These are phyloP conservation scores for Termitomyces titanicus DNA, from an alignment of 768 basidiomycete species.

Conservation along the genomic window DNA sequence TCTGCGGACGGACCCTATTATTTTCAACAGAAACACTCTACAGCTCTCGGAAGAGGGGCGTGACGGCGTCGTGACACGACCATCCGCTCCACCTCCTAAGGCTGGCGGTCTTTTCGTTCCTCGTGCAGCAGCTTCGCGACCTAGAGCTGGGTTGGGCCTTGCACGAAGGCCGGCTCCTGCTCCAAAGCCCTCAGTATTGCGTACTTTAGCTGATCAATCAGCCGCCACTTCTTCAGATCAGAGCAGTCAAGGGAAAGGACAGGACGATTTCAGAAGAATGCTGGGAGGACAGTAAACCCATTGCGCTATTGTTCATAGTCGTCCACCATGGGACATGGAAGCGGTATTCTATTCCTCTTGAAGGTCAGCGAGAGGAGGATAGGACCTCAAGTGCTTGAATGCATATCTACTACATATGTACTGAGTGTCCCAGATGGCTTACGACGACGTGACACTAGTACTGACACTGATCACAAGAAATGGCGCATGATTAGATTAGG, in stretches of 20 bases:
- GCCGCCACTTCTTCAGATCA: slow-evolving; percentile 18
- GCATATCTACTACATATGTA: no score
- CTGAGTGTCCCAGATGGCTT: no score
- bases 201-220: slow-evolving; percentile 3
- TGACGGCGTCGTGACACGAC: slow-evolving; percentile 26
- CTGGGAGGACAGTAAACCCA: slow-evolving; percentile 30
- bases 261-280: slow-evolving; percentile 88
- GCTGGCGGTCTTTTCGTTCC: slow-evolving; percentile 63
- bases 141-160: slow-evolving; percentile 69
- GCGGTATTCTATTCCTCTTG: no score
- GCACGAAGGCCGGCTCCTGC: slow-evolving; percentile 35
- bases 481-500: no score
- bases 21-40: slow-evolving; percentile 62
- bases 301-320: not conserved
- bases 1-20: slow-evolving; percentile 65
- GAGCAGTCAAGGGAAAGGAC: slow-evolving; percentile 42
- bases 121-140: slow-evolving; percentile 58
- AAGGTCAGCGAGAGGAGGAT: no score
- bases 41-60: slow-evolving; percentile 53
- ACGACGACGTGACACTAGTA: no score
- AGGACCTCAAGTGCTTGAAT: no score
- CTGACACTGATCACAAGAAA: no score
- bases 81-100: slow-evolving; percentile 32
- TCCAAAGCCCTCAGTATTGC: not conserved
- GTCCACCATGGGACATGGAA: no score